Evolutionary conservation across 306 rosid species (phyloP).

Genomic region (Hippophae gyantsensis): DNA sequence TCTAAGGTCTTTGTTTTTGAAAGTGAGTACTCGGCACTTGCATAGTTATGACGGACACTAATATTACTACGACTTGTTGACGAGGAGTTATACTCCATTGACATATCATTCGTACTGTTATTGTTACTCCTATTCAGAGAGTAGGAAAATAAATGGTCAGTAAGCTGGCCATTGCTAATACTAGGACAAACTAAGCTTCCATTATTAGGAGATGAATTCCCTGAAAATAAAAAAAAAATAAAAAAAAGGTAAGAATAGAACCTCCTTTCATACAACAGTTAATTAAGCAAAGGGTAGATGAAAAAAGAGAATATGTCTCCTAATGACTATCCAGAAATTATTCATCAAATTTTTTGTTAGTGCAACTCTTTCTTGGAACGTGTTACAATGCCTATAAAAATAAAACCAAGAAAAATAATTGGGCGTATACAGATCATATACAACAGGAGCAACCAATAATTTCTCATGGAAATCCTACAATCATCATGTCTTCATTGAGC

Average conservation of each 20-base stretch:
- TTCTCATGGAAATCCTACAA: no score
- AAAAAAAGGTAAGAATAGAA: neutral
- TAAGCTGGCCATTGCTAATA: slow-evolving; percentile 19
- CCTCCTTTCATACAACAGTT: no score
- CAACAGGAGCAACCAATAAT: no score
- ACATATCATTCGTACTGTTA: slow-evolving; percentile 24
- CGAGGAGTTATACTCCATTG: slow-evolving; percentile 32
- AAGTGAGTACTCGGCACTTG: slow-evolving; percentile 24
- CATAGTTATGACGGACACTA: slow-evolving; percentile 19
- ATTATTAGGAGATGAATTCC: slow-evolving; percentile 28
- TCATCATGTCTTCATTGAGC: no score
- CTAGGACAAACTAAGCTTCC: slow-evolving; percentile 19
- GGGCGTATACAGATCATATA: no score
- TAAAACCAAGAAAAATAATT: no score
- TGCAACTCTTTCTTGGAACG: no score
- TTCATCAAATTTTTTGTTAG: neutral
- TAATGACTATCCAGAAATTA: no score
- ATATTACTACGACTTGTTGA: slow-evolving; percentile 27
- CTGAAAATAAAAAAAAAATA: slow-evolving; percentile 16
- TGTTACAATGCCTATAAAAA: no score
- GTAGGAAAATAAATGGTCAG: slow-evolving; percentile 19
- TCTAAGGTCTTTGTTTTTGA: slow-evolving; percentile 32
- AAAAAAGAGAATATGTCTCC: neutral
- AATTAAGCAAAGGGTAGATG: no score
- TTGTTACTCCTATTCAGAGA: slow-evolving; percentile 23